Conservation (phyloP, 2,329 filamentous ascomycete genomes). For the Neonectria neomacrospora region DNA sequence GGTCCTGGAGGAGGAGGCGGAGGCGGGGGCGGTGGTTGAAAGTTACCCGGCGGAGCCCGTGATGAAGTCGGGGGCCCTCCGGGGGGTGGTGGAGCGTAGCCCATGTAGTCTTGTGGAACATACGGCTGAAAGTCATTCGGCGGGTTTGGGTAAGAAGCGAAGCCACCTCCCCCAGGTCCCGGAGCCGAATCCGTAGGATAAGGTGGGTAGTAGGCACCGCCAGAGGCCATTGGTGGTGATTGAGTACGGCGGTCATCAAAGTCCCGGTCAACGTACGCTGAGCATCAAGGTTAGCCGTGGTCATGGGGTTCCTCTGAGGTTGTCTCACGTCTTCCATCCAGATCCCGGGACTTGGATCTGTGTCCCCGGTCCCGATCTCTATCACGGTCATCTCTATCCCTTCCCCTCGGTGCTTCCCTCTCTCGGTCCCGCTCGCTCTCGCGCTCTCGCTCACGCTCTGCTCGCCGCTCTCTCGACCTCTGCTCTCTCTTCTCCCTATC, state of each 20-base stretch:
- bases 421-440: constrained; percentile 39
- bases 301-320: constrained; percentile 15
- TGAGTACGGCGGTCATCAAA: constrained; percentile 53
- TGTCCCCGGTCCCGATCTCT: constrained; percentile 44
- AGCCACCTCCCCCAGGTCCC: constrained; percentile 39
- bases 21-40: constrained; percentile 39
- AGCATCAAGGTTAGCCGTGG: constrained; percentile 28
- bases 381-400: constrained; percentile 13
- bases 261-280: constrained; percentile 46
- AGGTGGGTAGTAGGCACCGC: constrained; percentile 61
- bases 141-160: constrained; percentile 52
- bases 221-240: constrained; percentile 63
- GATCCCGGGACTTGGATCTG: constrained; percentile 40
- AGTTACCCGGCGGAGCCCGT: constrained; percentile 22
- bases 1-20: constrained; percentile 53
- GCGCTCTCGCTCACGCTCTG: constrained; percentile 37
- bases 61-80: constrained; percentile 41
- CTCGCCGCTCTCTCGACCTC: constrained; percentile 49
- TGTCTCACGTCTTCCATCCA: constrained; percentile 43
- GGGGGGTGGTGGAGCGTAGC: constrained; percentile 54
- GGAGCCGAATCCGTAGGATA: constrained; percentile 49
- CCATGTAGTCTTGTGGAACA: constrained; percentile 56
- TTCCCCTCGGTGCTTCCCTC: constrained; percentile 32
- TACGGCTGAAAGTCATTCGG: constrained; percentile 54
- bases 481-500: constrained; percentile 49